Conservation (phyloP, 331 rosid genomes). For the Prunus yedoensis region DNA sequence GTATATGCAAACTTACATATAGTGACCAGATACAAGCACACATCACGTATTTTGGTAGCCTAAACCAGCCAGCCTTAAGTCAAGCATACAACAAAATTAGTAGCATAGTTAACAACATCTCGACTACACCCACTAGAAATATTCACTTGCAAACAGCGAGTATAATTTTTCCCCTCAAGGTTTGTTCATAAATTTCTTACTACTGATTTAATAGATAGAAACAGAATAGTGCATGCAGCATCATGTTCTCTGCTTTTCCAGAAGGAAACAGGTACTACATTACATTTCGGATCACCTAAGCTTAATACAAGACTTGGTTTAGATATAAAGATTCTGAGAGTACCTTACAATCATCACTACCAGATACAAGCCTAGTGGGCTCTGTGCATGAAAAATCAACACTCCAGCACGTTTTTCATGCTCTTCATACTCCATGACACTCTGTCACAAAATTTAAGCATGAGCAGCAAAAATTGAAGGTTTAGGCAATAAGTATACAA, state of each 20-base stretch:
- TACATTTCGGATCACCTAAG: slow-evolving; percentile 15
- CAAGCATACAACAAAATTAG: neutral
- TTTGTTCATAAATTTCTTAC: neutral
- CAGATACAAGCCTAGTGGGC: slow-evolving; percentile 92
- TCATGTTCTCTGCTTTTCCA: neutral
- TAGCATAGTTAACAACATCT: neutral
- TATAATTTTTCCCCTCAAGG: neutral
- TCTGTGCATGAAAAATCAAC: slow-evolving; percentile 96
- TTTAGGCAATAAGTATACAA: slow-evolving; percentile 9
- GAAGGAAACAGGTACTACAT: neutral
- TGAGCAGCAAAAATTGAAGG: neutral
- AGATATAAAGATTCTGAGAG: slow-evolving; percentile 6
- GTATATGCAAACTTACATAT: too few relatives aligned
- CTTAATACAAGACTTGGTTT: slow-evolving; percentile 17
- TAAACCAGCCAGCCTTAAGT: neutral
- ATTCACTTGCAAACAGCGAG: neutral
- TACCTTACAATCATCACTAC: slow-evolving; percentile 99
- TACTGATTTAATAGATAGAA: neutral
- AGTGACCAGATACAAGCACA: too few relatives aligned
- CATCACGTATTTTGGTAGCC: neutral
- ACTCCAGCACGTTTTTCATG: slow-evolving; percentile 99
- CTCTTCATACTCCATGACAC: slow-evolving; percentile 98
- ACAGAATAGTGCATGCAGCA: neutral
- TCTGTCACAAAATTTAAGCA: slow-evolving; percentile 39
- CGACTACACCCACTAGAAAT: neutral